Evolutionary conservation across 768 basidiomycete genomes (phyloP).

Genomic region (Kondoa malvinella): DNA sequence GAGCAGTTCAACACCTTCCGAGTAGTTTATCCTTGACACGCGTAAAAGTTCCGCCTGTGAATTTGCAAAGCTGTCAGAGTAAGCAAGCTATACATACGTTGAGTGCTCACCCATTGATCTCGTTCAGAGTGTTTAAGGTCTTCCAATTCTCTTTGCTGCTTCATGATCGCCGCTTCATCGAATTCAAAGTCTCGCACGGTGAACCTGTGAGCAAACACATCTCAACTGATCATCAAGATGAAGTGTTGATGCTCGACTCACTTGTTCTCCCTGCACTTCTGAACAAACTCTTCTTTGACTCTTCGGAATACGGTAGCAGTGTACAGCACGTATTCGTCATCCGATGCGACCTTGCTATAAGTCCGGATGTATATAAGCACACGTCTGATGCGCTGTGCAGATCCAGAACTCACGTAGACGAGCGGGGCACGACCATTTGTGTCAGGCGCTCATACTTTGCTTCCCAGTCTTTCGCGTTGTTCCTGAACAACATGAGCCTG

Average conservation of each 20-base stretch:
- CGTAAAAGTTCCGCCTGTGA: slow-evolving; percentile 72
- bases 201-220: slow-evolving; percentile 58
- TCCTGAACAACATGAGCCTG: slow-evolving; percentile 37
- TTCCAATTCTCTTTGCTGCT: slow-evolving; percentile 63
- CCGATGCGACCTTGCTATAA: slow-evolving; percentile 53
- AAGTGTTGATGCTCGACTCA: too few relatives aligned
- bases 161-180: slow-evolving; percentile 61
- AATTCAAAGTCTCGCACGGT: slow-evolving; percentile 85
- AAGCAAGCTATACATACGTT: neutral
- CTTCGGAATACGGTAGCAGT: slow-evolving; percentile 75
- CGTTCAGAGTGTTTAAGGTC: slow-evolving; percentile 72
- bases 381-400: too few relatives aligned
- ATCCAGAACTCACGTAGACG: slow-evolving; percentile 47
- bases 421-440: slow-evolving; percentile 81
- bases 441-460: slow-evolving; percentile 71
- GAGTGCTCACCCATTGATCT: slow-evolving; percentile 71
- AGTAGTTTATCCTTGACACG: slow-evolving; percentile 84
- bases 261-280: slow-evolving; percentile 93
- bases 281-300: slow-evolving; percentile 76
- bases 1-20: slow-evolving; percentile 83
- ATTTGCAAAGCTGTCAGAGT: slow-evolving; percentile 3
- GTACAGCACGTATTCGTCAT: slow-evolving; percentile 77
- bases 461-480: slow-evolving; percentile 71
- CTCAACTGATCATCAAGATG: too few relatives aligned
- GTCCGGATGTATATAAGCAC: too few relatives aligned